Evolutionary conservation across 345 rosid genomes (phyloP).

Genomic region (Reutealis trisperma): DNA sequence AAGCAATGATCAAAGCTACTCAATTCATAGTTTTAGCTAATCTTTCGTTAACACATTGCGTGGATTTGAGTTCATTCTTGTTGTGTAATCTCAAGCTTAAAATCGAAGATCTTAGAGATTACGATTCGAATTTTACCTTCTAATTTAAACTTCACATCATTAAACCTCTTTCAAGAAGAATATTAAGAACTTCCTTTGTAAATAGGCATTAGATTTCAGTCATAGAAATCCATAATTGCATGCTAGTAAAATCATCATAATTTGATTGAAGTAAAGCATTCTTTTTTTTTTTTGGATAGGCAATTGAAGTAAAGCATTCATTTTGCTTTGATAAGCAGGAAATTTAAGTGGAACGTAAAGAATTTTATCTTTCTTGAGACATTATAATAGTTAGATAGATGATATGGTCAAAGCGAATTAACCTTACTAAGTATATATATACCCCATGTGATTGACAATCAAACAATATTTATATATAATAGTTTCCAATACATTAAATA

Average conservation of each 20-base stretch:
- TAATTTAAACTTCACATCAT: constrained; percentile 36
- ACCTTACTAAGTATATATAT: background rate
- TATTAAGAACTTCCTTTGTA: constrained; percentile 30
- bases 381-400: constrained; percentile 10
- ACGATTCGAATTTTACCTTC: constrained; percentile 29
- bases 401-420: constrained; percentile 1
- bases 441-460: background rate
- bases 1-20: constrained; percentile 20
- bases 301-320: constrained; percentile 32
- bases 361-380: constrained; percentile 10
- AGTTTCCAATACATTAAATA: background rate
- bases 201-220: constrained; percentile 24
- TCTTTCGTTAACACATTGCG: constrained; percentile 24
- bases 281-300: constrained; percentile 39
- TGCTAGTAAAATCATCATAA: constrained; percentile 30
- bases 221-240: constrained; percentile 37
- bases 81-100: constrained; percentile 28
- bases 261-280: constrained; percentile 38
- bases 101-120: constrained; percentile 36
- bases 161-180: constrained; percentile 22
- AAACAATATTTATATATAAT: background rate
- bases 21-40: constrained; percentile 28
- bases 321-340: constrained; percentile 47
- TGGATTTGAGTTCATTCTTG: constrained; percentile 25
- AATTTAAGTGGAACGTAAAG: constrained; percentile 23